Evolutionary conservation across 1,139 yeast species (phyloP), one percentile per base, ranked within the genome.

Genomic region (Geotrichum citri-aurantii): DNA sequence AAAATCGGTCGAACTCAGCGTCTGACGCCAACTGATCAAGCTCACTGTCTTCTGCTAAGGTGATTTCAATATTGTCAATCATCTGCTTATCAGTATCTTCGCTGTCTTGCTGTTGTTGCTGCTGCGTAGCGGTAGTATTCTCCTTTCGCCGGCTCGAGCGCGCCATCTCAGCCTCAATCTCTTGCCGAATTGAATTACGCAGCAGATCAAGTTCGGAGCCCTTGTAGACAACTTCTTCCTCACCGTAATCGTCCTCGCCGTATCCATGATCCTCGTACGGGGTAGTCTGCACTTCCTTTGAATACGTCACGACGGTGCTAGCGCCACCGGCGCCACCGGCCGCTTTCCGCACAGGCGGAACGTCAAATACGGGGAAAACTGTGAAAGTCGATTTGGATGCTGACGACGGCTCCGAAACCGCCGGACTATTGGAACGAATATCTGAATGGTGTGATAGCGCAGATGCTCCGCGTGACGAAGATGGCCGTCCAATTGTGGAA

Each of bases 1-100:
- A 62, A 61, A 79, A 78, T 47, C 62, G 50, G 10, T 59, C 57
- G 29, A 65, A 57, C 11, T 60, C 63, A 11, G 54, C 49, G 29
- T 37, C 46, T 17, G 33, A 52, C 11, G 50, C 48, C 8, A 59
- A 24, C 40, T 59, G 47, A 24, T 58, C 64, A 27, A 63, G 50
- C 21, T 62, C 61, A 23, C 58, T 61, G 8, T 48, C 53, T 17
- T 57, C 59, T 8, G 50, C 50, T 17, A 44, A 14, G 23, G 56
- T 55, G 3, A 50, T 55, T 4, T 48, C 46, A 33, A 55, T 24
- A 29, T 23, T 37, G 14, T 58, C 61, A 17, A 59, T n/a, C 3
- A 47, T n/a, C 12, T 40, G 48, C 7, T 11, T 50, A 31, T 40
- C 54, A 17, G 53, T 48, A 40, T 51, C 54, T 48, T 54, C 42